Base-by-base conservation (phyloP, 768 basidiomycete genomes). In the Lanmaoa rubissima region DNA sequence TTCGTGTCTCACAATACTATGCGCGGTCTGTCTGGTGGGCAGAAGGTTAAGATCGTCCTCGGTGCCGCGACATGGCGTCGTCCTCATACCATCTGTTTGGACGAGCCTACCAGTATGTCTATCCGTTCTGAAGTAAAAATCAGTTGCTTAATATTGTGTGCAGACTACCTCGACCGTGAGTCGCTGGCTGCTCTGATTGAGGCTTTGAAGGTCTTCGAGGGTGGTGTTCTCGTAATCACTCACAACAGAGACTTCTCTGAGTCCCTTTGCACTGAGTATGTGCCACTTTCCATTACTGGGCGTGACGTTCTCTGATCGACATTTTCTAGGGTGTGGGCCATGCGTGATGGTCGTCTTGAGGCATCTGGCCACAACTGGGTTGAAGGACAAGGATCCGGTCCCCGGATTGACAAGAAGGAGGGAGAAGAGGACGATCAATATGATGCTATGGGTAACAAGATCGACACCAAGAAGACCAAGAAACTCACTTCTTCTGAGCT, bases 281-380 rank as follows among this genome's bases (percentile, higher is more conserved):
- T 72, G 17, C 9, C 16, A 32, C n/a, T 45, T 34, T 19, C 16
- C 14, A 11, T 34, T 39, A 5, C 8, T 36, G 17, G n/a, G 21
- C 3, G 16, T 35, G 40, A 21, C 32, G 5, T 36, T 48, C 0
- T 31, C 50, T 54, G 47, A 60, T 45, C 19, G 4, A 54, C 19
- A 7, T 43, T 54, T 24, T 31, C 13, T 54, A 79, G 78, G 79
- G 94, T 98, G 41, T 98, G 97, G 97, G 96, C 97, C 40, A 99
- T 98, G 97, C 87, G 90, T 49, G 93, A 98, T 72, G 97, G 97
- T 68, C 87, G 80, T 65, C 86, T 98, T 61, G 93, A 95, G 79
- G 94, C 96, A 7, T 98, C 95, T 43, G 95, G 94, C 60, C 94
- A 96, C 82, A 96, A 97, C 84, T 97, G 95, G 96, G 94, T 97